phyloP scores from a whole-genome alignment of 805 yeast species.

The Wickerhamomyces xylosicus region DNA sequence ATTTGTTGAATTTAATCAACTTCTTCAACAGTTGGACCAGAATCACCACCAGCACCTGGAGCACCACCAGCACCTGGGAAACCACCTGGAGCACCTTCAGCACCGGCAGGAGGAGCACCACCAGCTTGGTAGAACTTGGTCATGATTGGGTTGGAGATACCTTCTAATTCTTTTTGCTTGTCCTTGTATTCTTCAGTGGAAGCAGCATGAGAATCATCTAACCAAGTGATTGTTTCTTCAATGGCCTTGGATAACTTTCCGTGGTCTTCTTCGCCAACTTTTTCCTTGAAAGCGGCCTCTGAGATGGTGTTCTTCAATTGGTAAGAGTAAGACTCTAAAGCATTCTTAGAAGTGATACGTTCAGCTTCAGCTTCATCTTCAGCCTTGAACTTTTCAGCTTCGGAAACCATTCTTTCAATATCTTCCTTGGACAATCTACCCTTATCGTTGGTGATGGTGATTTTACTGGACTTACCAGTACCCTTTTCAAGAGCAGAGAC shows the following conservation, averaged over 20 bases:
- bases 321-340: conserved; percentile 92
- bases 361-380: conserved; percentile 92
- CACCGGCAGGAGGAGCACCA: conserved; percentile 66
- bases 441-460: conserved; percentile 96
- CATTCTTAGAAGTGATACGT: conserved; percentile 92
- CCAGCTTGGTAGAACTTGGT: conserved; percentile 94
- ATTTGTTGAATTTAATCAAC: no score
- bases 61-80: conserved; percentile 49
- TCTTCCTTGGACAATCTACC: conserved; percentile 98
- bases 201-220: conserved; percentile 88
- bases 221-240: conserved; percentile 81
- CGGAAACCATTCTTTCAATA: conserved; percentile 94
- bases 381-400: conserved; percentile 96
- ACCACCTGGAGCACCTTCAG: conserved; percentile 55
- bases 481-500: conserved; percentile 98
- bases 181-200: conserved; percentile 87
- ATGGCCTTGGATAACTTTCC: conserved; percentile 74
- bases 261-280: conserved; percentile 61
- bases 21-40: conserved; percentile 73
- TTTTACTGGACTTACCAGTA: conserved; percentile 95
- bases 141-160: conserved; percentile 93
- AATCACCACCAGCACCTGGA: conserved; percentile 43
- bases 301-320: conserved; percentile 75
- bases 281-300: conserved; percentile 70
- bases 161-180: conserved; percentile 95